phyloP scores from a whole-genome alignment of 805 yeast species.

The Candida quercuum region DNA sequence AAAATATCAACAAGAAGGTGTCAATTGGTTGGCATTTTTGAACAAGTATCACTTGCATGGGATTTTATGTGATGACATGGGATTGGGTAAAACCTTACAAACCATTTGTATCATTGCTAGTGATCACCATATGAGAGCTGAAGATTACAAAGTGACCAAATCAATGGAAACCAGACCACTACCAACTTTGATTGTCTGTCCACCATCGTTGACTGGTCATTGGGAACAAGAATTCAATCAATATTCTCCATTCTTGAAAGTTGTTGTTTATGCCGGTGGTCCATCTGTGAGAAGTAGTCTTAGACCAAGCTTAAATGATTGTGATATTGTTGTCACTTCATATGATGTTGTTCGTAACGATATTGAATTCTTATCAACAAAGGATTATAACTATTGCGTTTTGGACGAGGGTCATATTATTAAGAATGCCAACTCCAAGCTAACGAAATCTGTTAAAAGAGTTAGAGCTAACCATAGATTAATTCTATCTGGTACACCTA shows the following conservation, averaged over 20 bases:
- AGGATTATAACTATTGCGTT: constrained; percentile 88
- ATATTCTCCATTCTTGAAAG: constrained; percentile 82
- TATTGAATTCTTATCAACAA: constrained; percentile 50
- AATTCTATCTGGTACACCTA: constrained; percentile 94
- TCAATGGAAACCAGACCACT: constrained; percentile 64
- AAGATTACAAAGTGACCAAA: constrained; percentile 53
- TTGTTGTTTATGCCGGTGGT: constrained; percentile 89
- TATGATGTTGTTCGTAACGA: constrained; percentile 97
- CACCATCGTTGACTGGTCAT: constrained; percentile 97
- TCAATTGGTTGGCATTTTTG: constrained; percentile 94
- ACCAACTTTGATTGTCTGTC: constrained; percentile 88
- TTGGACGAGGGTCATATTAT: constrained; percentile 97
- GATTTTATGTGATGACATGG: constrained; percentile 98
- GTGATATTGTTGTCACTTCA: constrained; percentile 90
- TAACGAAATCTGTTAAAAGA: constrained; percentile 82
- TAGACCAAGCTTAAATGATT: constrained; percentile 42
- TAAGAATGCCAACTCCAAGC: constrained; percentile 83
- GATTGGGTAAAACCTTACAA: constrained; percentile 94
- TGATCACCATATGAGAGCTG: constrained; percentile 83
- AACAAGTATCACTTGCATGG: constrained; percentile 96
- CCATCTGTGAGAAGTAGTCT: constrained; percentile 65
- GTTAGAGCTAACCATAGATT: constrained; percentile 84
- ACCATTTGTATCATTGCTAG: constrained; percentile 96
- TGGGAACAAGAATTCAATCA: constrained; percentile 95
- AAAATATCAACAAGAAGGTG: constrained; percentile 97